phyloP scores from a whole-genome alignment of 805 yeast genomes.

The Blastobotrys parvus region DNA sequence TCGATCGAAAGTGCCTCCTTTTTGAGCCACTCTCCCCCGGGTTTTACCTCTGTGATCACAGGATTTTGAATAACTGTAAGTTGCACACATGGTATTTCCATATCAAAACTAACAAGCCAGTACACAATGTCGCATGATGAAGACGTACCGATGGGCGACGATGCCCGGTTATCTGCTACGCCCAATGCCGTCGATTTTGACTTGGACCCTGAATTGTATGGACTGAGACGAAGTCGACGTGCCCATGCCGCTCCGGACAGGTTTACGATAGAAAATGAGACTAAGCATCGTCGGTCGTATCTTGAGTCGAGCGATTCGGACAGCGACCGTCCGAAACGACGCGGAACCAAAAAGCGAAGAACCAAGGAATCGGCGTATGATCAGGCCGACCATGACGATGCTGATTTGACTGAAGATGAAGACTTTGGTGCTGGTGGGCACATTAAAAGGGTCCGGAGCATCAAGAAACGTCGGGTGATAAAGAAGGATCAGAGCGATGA shows the following conservation, averaged over 20 bases:
- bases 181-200: constrained; percentile 13
- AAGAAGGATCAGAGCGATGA: constrained; percentile 23
- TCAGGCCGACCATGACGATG: constrained; percentile 14
- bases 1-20: no score
- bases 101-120: no score
- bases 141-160: neutral
- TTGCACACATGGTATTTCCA: neutral
- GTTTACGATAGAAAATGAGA: constrained; percentile 16
- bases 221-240: constrained; percentile 34
- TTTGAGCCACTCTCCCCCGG: no score
- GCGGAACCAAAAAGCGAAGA: neutral
- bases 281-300: constrained; percentile 9
- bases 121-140: neutral
- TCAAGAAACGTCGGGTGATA: constrained; percentile 1
- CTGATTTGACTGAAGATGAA: constrained; percentile 16
- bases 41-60: no score
- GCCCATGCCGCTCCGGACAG: constrained; percentile 26
- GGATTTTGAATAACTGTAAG: no score
- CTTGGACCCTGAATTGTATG: constrained; percentile 33
- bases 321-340: neutral
- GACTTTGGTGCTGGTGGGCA: neutral
- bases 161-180: neutral
- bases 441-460: constrained; percentile 3
- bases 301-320: constrained; percentile 12
- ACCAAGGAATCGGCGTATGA: constrained; percentile 1